Evolutionary conservation across 441 rosid species (phyloP).

Genomic region (Erodium chrysanthum): DNA sequence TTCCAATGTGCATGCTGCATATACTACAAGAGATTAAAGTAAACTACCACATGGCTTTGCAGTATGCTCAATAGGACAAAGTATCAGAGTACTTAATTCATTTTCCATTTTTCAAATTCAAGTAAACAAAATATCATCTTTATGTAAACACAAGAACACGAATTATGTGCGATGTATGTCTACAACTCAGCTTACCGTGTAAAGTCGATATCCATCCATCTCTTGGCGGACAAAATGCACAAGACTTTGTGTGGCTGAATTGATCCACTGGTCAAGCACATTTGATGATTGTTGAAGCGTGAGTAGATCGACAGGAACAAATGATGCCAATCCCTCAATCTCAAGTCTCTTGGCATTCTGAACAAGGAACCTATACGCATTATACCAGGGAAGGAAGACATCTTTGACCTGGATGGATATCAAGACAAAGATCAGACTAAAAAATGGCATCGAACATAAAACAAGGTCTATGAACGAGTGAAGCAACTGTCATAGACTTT

Average conservation of each 20-base stretch:
- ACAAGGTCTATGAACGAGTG: background rate
- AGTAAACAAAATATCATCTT: background rate
- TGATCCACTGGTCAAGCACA: constrained; percentile 97
- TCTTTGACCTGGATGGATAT: constrained; percentile 69
- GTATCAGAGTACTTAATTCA: background rate
- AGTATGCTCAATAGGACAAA: too few species aligned
- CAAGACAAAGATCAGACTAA: constrained; percentile 12
- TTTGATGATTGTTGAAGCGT: constrained; percentile 63
- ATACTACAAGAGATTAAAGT: too few species aligned
- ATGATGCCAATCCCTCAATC: constrained; percentile 64
- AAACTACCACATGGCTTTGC: too few species aligned
- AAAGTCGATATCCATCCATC: constrained; percentile 92
- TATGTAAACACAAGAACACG: background rate
- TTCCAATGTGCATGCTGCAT: background rate
- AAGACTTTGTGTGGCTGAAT: constrained; percentile 95
- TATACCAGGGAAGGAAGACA: constrained; percentile 99
- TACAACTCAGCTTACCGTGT: constrained; percentile 53
- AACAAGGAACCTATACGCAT: constrained; percentile 95
- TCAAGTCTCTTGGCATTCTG: constrained; percentile 98
- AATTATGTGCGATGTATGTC: constrained; percentile 8
- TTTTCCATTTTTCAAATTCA: background rate
- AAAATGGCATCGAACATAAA: background rate
- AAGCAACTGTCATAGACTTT: background rate
- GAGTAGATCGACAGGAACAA: constrained; percentile 52
- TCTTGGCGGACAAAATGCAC: constrained; percentile 76